Base-by-base conservation (phyloP, 495 filamentous ascomycete species). In the Penicillium antarcticum region DNA sequence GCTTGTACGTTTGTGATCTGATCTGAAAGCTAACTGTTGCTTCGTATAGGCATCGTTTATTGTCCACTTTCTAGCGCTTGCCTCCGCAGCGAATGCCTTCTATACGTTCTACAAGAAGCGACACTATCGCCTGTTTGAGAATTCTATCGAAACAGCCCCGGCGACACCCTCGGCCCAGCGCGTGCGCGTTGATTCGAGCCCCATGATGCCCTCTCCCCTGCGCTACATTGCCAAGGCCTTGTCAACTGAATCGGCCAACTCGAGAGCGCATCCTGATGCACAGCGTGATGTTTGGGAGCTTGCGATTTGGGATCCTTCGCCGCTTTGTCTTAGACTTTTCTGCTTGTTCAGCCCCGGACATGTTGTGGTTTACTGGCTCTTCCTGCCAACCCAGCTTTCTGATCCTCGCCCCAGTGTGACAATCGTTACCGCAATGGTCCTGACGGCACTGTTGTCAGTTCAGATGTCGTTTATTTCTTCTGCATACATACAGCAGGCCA, bases 281-380 rank as follows among this genome's bases (percentile, higher is more conserved):
- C 81, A 84, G 18, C 79, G 86, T 3, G 94, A 98, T 69, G 94
- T 98, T 18, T 97, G 95, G 95, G 91, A 98, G 69, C 66, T 98
- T 45, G 80, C 85, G 0, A 80, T 97, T 13, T 98, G 94, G 94
- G 91, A 97, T 60, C 94, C 94, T 12, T 76, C 88, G 23, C 90
- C 94, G 7, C 76, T 95, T 33, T 89, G 85, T 42, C 68, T 97
- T 42, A 83, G 84, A 4, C 71, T 97, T 4, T 94, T 97, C 63
- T 95, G 87, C 56, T 73, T 94, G 40, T 96, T 98, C 71, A 95
- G 91, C 58, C 94, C 94, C 0, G 90, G 88, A 4, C 94, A 98
- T 68, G 80, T 94, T 32, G 73, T 96, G 26, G 80, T 97, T 35
- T 95, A 98, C 69, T 87, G 78, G 76, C 80, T 96, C 36, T 90